Base-by-base conservation (phyloP, 352 stramenopile species). In the Phytophthora lateralis region DNA sequence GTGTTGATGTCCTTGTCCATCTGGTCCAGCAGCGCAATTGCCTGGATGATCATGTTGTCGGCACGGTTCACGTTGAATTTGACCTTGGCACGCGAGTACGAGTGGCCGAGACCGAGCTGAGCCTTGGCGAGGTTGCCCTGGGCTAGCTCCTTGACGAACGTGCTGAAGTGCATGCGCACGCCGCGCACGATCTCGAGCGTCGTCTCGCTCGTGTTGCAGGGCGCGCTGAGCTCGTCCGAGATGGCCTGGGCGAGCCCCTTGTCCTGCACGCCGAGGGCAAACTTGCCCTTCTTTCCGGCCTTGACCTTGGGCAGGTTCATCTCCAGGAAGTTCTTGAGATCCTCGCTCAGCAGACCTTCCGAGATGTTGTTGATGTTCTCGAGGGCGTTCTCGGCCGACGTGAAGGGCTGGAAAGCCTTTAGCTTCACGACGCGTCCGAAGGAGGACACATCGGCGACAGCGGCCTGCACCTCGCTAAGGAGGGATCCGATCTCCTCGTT, bases 1-100 rank as follows among this genome's bases (percentile, higher is more conserved):
- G 98, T 99, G 82, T 99, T 99, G 50, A 99, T 91, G 82, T 99
- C 98, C 88, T 99, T 99, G 85, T 99, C 98, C 85, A 99, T 90
- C 67, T 99, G 97, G 85, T 99, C 98, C 12, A 99, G 82, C 20
- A 99, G 84, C 60, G 92, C 97, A 75, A 99, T 99, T 32, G 90
- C 95, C 81, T 99, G 98, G 78, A 99, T 99, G 75, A 99, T 99
- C 98, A 99, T 99, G 80, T 99, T 99, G 77, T 99, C 98, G 17
- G 95, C 96, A 41, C 97, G 88, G 76, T 98, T 98, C 50, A 99
- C 97, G 81, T 99, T 99, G 80, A 99, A 99, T 90, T 99, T 99
- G 48, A 96, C 88, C 87, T 99, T 99, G 55, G 88, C 95, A 76
- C 98, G 92, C 60, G 97, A 99, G 85, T 99, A 99, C 44, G 84